A percentile compares a stretch with the other conserved stretches of the same genome.
Evolutionary conservation across 192 early-diverging fungal species (phyloP).

Genomic region (Hyaloraphidium curvatum): DNA sequence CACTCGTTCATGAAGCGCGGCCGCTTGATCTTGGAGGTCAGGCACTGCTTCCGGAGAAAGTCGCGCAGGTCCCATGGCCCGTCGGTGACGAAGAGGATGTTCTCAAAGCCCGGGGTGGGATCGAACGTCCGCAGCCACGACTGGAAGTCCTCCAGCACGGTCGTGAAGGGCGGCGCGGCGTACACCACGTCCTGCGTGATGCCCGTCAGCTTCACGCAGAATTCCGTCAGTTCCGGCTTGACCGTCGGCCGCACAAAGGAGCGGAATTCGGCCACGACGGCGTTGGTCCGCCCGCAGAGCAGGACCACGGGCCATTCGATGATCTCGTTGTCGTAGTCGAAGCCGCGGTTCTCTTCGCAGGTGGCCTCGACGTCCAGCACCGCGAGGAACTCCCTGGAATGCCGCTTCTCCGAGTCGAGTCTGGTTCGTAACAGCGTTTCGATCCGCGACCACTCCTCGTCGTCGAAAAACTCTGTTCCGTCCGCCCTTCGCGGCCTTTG

Average conservation of each 20-base stretch:
- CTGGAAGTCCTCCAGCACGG: slow-evolving; percentile 14
- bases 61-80: slow-evolving; percentile 70
- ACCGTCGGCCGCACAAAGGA: slow-evolving; percentile 46
- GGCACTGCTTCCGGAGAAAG: slow-evolving; percentile 62
- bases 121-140: slow-evolving; percentile 7
- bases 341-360: slow-evolving; percentile 31
- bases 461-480: not conserved
- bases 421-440: not conserved
- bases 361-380: slow-evolving; percentile 73
- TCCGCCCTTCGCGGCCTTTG: not conserved
- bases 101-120: not conserved
- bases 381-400: slow-evolving; percentile 42
- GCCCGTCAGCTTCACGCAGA: slow-evolving; percentile 60
- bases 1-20: slow-evolving; percentile 44
- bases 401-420: not conserved
- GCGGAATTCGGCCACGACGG: slow-evolving; percentile 50
- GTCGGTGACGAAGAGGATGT: slow-evolving; percentile 25
- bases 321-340: slow-evolving; percentile 55
- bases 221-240: slow-evolving; percentile 46
- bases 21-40: slow-evolving; percentile 20
- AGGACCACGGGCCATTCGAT: slow-evolving; percentile 72
- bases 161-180: slow-evolving; percentile 11
- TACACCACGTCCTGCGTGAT: slow-evolving; percentile 44
- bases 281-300: slow-evolving; percentile 34
- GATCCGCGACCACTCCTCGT: not conserved